Conservation (phyloP, 345 rosid species). For the Salix purpurea region DNA sequence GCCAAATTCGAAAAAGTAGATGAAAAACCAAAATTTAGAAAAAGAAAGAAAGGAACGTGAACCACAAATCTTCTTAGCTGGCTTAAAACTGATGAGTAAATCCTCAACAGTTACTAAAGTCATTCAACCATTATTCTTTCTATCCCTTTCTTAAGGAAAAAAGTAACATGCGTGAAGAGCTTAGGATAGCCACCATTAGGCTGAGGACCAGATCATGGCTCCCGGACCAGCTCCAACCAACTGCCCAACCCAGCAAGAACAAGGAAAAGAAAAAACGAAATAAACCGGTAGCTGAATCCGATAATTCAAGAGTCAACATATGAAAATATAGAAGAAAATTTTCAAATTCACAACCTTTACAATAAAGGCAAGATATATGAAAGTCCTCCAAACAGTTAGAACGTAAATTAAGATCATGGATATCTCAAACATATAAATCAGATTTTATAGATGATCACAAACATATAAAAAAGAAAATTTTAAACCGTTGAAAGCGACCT, state of each 20-base stretch:
- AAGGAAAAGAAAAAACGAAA: background rate
- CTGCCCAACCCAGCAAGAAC: background rate
- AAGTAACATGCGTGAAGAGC: background rate
- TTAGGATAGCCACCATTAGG: background rate
- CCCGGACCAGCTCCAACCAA: background rate
- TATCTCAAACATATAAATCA: background rate
- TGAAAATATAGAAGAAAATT: background rate
- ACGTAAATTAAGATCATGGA: background rate
- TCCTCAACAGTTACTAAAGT: background rate
- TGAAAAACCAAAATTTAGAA: background rate
- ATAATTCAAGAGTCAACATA: background rate
- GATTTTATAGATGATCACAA: background rate
- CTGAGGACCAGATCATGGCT: background rate
- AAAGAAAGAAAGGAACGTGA: background rate
- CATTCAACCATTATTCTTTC: background rate
- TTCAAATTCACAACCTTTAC: background rate
- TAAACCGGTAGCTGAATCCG: background rate
- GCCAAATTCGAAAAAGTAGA: background rate
- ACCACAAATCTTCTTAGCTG: background rate
- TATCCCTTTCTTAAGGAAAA: background rate
- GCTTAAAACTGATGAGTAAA: background rate
- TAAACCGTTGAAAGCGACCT: constrained; percentile 42
- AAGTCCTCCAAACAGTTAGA: background rate
- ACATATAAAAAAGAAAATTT: background rate
- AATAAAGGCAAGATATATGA: too few species aligned